Base-by-base conservation (phyloP, 495 filamentous ascomycete species). In the Chlorociboria aeruginascens region DNA sequence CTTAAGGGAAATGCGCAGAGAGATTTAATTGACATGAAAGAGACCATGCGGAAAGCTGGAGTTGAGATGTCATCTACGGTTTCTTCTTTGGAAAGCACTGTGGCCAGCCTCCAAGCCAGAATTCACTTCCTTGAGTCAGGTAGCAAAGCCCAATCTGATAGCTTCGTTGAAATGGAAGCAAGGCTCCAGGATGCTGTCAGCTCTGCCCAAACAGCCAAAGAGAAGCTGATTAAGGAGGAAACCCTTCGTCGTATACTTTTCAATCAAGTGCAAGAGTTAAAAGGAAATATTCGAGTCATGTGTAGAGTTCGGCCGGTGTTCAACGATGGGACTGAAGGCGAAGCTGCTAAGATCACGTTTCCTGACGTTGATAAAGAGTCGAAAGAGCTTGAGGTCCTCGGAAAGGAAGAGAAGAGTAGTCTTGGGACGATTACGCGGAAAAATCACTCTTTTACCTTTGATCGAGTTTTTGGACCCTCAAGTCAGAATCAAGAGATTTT, bases 241-340 rank as follows among this genome's bases (percentile, higher is more conserved):
- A 93, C 86, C 1, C 67, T 95, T 17, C 77, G 92, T 28, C 79
- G 93, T 33, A 89, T 92, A 56, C 77, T 99, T 8, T 94, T 96
- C 69, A 96, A 97, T 61, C 89, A 95, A 62, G 89, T 97, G 32
- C 89, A 97, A 61, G 93, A 99, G 55, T 74, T 99, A n/a, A 95
- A 95, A 64, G 92, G 92, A 46, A 99, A 99, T 55, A 99, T 99
- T 54, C 85, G 92, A 8, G 92, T 99, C 34, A 97, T 97, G 74
- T 96, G 89, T 62, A 81, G 92, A 57, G 89, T 96, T 30, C 85
- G 93, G n/a, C 92, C 93, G 2, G 70, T 83, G 0, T 69, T 92
- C 3, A 45, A 34, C 7, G 31, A 25, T 12, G 61, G 64, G 43
- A 49, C 54, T 8, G 58, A 72, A 33, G 67, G 66, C 0, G 77